phyloP scores from a whole-genome alignment of 2,329 filamentous ascomycete species.

The Aaosphaeria arxii region DNA sequence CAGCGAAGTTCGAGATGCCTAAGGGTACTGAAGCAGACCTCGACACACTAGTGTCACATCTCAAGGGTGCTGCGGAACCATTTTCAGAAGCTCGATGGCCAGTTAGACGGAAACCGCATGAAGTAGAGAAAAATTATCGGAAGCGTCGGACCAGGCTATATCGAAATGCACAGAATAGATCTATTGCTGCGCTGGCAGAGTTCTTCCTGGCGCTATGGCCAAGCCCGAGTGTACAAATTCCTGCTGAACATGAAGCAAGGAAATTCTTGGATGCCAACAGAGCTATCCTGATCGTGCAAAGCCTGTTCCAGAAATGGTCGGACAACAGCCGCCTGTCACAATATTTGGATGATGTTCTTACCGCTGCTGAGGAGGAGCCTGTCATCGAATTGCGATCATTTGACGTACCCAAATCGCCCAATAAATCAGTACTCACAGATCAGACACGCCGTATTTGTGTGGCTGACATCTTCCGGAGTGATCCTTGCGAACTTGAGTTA shows the following conservation, averaged over 20 bases:
- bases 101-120: background rate
- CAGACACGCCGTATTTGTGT: background rate
- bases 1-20: background rate
- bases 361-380: conserved; percentile 7
- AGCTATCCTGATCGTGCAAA: conserved; percentile 13
- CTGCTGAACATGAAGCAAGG: conserved; percentile 1
- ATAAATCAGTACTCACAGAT: background rate
- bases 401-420: background rate
- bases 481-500: background rate
- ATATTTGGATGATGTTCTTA: conserved; percentile 18
- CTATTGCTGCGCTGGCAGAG: no score
- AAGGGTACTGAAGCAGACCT: background rate
- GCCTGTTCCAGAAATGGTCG: conserved; percentile 22
- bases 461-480: background rate
- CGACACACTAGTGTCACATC: background rate
- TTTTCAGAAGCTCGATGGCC: background rate
- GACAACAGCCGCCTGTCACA: conserved; percentile 40
- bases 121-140: background rate
- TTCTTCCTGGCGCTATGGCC: no score
- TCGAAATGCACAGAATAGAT: no score
- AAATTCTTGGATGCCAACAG: conserved; percentile 4
- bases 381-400: background rate
- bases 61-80: background rate
- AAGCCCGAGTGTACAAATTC: no score
- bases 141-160: no score